Evolutionary conservation across 106 monocot species (phyloP), one percentile per base, ranked within the genome.

Genomic region (Dendrobium huoshanense): DNA sequence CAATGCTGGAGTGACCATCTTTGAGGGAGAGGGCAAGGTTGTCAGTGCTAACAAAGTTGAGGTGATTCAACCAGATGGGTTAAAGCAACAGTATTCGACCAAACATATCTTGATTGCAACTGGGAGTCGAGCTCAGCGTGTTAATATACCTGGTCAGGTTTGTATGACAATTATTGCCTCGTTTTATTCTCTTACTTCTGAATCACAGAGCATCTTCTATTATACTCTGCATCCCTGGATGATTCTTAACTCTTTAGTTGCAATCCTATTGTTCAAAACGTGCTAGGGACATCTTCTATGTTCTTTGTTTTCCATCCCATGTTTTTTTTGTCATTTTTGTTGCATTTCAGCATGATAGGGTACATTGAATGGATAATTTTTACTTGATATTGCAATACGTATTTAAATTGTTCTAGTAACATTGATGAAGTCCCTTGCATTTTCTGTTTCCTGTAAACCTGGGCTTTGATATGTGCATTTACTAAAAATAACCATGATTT

Each of bases 91-190:
- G 20, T 99, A 93, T 87, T 83, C 88, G 47, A 90, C 93, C 55
- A 99, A 91, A 78, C 89, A 99, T 83, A 95, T 99, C 67, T 86
- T 99, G 77, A 93, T 99, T 75, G 91, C 99, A 75, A 99, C 99
- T 84, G 99, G 99, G 13, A 91, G 99, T 81, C 89, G 99, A 24
- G 99, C 99, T 82, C 90, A 91, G 27, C 88, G 87, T 73, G 87
- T 93, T 47, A 78, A 88, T 41, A 91, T 99, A 44, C 90, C 90
- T 47, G 99, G 99, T 31, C 79, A 99, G 99, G 99, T 99, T 80
- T 79, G 82, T 74, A 43, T 44, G 18, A 20, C 13, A 74, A 74
- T 74, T 27, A 70, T 70, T 70, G 33, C n/a, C 13, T 70, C 13
- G 20, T 48, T 76, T 37, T 37, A 70, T 70, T 70, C 70, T 70